These are phyloP conservation scores for Gastrolobium villosum DNA, from an alignment of 306 rosid species.

Conservation along the genomic window DNA sequence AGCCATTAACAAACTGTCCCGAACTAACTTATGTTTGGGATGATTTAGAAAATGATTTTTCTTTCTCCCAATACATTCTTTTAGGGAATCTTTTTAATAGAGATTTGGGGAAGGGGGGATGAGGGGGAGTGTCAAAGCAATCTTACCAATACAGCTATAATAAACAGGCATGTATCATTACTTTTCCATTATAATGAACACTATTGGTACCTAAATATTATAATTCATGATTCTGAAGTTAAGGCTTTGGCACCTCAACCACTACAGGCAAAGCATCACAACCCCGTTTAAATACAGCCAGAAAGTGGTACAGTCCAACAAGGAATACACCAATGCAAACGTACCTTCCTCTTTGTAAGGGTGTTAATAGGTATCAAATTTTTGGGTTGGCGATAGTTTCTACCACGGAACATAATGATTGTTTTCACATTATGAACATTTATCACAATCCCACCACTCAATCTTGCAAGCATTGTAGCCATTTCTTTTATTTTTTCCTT, in stretches of 20 bases:
- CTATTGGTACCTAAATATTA: no score
- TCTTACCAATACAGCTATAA: no score
- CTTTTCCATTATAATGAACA: no score
- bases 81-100: not conserved
- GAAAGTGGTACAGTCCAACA: slow-evolving; percentile 17
- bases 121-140: not conserved
- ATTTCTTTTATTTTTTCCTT: slow-evolving; percentile 97
- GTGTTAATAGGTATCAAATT: slow-evolving; percentile 96
- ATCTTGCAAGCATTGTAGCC: slow-evolving; percentile 95
- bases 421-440: slow-evolving; percentile 91
- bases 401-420: slow-evolving; percentile 96
- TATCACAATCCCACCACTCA: slow-evolving; percentile 94
- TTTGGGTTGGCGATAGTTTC: slow-evolving; percentile 98
- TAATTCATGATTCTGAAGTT: not conserved
- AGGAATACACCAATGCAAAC: slow-evolving; percentile 37
- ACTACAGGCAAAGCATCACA: slow-evolving; percentile 3
- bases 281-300: not conserved
- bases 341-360: slow-evolving; percentile 98
- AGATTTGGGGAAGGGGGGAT: not conserved
- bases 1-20: slow-evolving; percentile 8
- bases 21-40: not conserved
- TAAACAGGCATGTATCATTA: no score
- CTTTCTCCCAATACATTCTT: not conserved
- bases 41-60: not conserved
- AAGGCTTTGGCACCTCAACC: slow-evolving; percentile 27